Base-by-base conservation (phyloP, 352 stramenopile species). In the Phytopythium mirpurense region DNA sequence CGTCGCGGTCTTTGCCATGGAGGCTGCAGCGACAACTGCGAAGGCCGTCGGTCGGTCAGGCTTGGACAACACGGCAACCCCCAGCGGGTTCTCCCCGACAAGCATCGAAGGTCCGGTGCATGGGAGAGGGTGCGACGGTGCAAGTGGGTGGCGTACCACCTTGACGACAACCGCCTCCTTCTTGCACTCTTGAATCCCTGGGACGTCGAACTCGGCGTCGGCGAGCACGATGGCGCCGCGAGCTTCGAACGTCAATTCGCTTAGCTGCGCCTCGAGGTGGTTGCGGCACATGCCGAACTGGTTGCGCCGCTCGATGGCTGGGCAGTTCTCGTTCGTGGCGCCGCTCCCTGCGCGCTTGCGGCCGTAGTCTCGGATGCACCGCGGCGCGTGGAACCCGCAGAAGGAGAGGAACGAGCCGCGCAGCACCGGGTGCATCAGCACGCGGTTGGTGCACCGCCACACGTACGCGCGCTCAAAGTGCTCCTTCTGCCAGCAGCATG, bases 231-330 rank as follows among this genome's bases (percentile, higher is more conserved):
- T 70, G 19, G 31, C 56, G 0, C 65, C 68, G 10, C 78, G 71
- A n/a, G 63, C 58, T 52, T 89, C 73, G 42, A 72, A 85, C 16
- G 50, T 56, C n/a, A 84, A 51, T 14, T 55, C 70, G 45, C 64
- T 87, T 35, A 89, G 52, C 24, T 86, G 65, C 3, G 78, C 74
- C 60, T 87, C 78, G 11, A 87, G 45, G 45, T 89, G 81, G 54
- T 89, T 87, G 21, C 76, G 72, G 24, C 81, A 91, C 59, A 91
- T 67, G 0, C 81, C 81, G 62, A 86, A 85, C 0, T 47, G 35
- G 38, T 88, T 91, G 23, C 70, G 67, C 10, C 67, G 72, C 9
- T 82, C 70, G 14, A 91, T 81, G 0, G 56, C 3, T 5, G 74
- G 65, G 45, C 81, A 91, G 2, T 23, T 41, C 45, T 56, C 57